Evolutionary conservation across 495 filamentous ascomycete genomes (phyloP), one percentile per base, ranked within the genome.

Genomic region (Penicillium riverlandense): DNA sequence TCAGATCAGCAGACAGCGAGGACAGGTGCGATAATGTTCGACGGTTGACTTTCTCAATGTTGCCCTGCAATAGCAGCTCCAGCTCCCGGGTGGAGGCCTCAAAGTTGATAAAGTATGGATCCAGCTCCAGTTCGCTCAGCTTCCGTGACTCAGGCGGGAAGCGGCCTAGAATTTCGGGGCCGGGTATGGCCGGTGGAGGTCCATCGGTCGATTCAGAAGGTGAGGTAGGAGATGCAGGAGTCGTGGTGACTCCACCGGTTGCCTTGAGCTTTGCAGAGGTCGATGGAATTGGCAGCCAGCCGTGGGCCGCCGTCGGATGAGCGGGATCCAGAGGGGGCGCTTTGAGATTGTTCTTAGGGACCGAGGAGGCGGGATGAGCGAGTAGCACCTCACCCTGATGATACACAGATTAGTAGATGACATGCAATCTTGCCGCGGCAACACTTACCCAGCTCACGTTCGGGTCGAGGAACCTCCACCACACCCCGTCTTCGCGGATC

Each of bases 391-490:
- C 92, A 57, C 75, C 92, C 90, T 96, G 53, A 9, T 34, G 14
- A 38, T 37, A 28, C 0, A 29, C 42, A 10, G 16, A n/a, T 16
- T 7, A 41, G 52, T 79, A 58, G 74, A 66, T 44, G 36, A 34
- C 37, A 35, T 29, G 38, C 33, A 41, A 14, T 13, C 10, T 15
- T 38, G 16, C 30, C 12, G 13, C 41, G 35, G 12, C 13, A 40
- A 22, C 22, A 62, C 62, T 34, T 65, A 96, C 90, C 92, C 92
- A 98, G 83, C 92, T 98, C 13, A 90, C 88, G 62, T 98, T 96
- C 4, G 92, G 91, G 56, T 98, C 92, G 9, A 98, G 72, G 57
- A 98, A 98, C 48, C 88, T 85, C 88, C 91, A 95, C 81, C 90
- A 95, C 11, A 97, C 89, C 7, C 90, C 91, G 59, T 97, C 94